Conservation (phyloP, 2,329 filamentous ascomycete species). For the Aquanectria penicillioides region DNA sequence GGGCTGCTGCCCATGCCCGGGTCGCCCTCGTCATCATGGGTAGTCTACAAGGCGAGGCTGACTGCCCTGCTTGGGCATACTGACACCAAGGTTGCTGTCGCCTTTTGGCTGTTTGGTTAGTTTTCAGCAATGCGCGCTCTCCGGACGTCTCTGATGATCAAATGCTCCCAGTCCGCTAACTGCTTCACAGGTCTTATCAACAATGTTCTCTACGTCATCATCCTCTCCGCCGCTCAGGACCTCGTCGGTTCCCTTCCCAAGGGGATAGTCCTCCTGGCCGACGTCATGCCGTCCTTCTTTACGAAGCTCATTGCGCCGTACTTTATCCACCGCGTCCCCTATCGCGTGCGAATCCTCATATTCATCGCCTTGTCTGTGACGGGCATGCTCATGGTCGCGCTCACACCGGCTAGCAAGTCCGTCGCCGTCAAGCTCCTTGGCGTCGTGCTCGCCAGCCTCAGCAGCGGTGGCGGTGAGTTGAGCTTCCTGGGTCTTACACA, state of each 20-base stretch:
- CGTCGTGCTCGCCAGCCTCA: constrained; percentile 85
- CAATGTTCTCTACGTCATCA: constrained; percentile 97
- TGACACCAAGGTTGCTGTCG: constrained; percentile 76
- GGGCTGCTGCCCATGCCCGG: constrained; percentile 67
- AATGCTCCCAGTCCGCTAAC: constrained; percentile 10
- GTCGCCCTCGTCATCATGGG: constrained; percentile 74
- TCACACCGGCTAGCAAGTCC: constrained; percentile 74
- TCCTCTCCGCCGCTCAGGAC: constrained; percentile 93
- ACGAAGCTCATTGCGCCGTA: constrained; percentile 92
- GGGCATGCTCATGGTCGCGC: constrained; percentile 90
- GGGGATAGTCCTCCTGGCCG: constrained; percentile 89
- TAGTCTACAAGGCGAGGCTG: constrained; percentile 75
- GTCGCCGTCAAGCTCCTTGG: constrained; percentile 82
- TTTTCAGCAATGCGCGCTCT: no score
- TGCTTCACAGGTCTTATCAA: constrained; percentile 71
- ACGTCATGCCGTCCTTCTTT: constrained; percentile 89
- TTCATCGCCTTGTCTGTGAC: constrained; percentile 80
- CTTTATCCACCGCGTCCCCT: constrained; percentile 90
- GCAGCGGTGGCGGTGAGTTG: constrained; percentile 87
- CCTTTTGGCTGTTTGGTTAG: constrained; percentile 94
- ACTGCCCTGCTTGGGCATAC: constrained; percentile 71
- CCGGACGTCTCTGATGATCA: no score
- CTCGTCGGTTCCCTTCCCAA: constrained; percentile 94
- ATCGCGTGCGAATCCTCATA: constrained; percentile 76
- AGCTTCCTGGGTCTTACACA: constrained; percentile 93